phyloP scores from a whole-genome alignment of 257 asterid species.

The Echium plantagineum region DNA sequence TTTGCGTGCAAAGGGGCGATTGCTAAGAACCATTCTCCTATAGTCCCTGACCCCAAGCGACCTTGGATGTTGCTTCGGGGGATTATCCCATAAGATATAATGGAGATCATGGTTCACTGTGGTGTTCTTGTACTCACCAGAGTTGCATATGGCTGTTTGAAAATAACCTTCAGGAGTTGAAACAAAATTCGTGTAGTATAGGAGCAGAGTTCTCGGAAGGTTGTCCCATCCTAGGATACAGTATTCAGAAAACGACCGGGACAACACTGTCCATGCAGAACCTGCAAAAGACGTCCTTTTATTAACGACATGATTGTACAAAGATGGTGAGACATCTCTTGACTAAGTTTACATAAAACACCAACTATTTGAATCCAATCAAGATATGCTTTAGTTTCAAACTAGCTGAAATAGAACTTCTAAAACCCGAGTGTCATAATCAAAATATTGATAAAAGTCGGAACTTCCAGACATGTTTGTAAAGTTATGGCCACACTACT shows the following conservation, averaged over 20 bases:
- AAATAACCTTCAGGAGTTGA: constrained; percentile 85
- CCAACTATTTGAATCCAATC: no score
- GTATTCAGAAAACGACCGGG: constrained; percentile 74
- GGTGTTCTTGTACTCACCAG: constrained; percentile 47
- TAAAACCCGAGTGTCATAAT: no score
- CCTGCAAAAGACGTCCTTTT: constrained; percentile 24
- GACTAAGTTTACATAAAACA: no score
- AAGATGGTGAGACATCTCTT: no score
- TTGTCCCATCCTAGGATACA: constrained; percentile 71
- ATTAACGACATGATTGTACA: no score
- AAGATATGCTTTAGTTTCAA: no score
- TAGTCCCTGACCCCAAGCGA: constrained; percentile 64
- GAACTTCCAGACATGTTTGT: no score
- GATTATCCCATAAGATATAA: constrained; percentile 74
- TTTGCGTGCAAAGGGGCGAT: constrained; percentile 72
- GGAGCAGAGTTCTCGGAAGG: constrained; percentile 73
- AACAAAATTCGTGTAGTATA: constrained; percentile 78
- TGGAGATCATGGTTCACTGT: constrained; percentile 77
- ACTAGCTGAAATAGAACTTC: no score
- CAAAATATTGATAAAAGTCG: no score
- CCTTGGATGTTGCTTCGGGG: constrained; percentile 80
- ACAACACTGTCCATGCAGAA: constrained; percentile 78
- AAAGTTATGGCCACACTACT: no score
- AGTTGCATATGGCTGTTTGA: constrained; percentile 73
- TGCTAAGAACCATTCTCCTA: constrained; percentile 51